Percentiles rank a stretch among this genome's conserved stretches.
phyloP scores from a whole-genome alignment of 805 yeast species.

The Saccharomyces kudriavzevii region DNA sequence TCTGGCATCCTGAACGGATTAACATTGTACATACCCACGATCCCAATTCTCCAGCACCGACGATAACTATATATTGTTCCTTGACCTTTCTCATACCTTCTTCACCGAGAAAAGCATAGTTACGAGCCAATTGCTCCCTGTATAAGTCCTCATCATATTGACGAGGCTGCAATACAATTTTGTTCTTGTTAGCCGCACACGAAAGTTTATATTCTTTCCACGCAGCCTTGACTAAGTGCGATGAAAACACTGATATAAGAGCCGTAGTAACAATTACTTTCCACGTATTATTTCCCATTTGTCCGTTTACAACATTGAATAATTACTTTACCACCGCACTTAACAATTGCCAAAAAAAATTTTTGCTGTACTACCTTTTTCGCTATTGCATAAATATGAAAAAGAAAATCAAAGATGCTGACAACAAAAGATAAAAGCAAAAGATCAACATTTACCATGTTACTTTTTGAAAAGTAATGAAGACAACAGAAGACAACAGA shows the following conservation, averaged over 20 bases:
- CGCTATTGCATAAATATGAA: neutral
- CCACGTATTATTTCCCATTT: constrained; percentile 2
- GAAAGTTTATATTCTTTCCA: constrained; percentile 5
- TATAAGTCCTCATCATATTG: constrained; percentile 55
- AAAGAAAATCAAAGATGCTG: neutral
- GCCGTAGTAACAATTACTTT: constrained; percentile 15
- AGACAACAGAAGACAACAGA: no score
- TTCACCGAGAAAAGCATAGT: constrained; percentile 77
- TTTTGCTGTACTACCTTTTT: neutral
- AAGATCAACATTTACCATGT: neutral
- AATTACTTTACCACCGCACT: neutral
- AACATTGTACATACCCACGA: constrained; percentile 85
- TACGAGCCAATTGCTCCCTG: constrained; percentile 81
- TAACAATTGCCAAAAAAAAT: neutral
- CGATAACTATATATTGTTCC: constrained; percentile 58
- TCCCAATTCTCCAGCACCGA: constrained; percentile 96
- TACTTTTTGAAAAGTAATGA: no score
- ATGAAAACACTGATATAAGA: constrained; percentile 15
- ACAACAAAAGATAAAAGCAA: neutral
- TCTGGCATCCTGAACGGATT: constrained; percentile 75
- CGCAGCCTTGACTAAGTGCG: constrained; percentile 15
- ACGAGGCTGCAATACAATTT: neutral
- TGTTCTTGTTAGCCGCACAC: neutral
- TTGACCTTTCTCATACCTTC: constrained; percentile 67
- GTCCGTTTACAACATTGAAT: neutral